phyloP scores from a whole-genome alignment of 2,329 filamentous ascomycete species.

The Microcyclospora tardicrescens region DNA sequence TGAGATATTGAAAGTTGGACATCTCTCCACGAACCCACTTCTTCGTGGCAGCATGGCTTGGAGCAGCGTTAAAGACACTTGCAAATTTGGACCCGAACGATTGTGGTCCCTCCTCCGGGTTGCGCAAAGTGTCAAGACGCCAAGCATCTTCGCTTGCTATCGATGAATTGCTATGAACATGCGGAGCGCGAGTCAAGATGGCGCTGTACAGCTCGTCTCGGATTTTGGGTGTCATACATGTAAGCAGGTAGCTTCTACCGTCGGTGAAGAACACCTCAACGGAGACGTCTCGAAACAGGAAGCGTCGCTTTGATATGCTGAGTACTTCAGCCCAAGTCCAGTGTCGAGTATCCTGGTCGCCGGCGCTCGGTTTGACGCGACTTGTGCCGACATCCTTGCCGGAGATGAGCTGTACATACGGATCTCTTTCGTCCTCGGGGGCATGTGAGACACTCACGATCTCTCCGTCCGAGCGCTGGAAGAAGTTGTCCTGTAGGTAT shows the following conservation, averaged over 20 bases:
- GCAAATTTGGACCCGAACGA: constrained; percentile 78
- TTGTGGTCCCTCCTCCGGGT: constrained; percentile 49
- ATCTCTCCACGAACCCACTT: constrained; percentile 90
- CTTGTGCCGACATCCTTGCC: constrained; percentile 54
- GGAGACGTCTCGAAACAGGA: constrained; percentile 87
- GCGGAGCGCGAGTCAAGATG: constrained; percentile 65
- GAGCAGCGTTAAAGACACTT: constrained; percentile 74
- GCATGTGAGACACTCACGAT: constrained; percentile 96
- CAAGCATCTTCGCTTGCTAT: constrained; percentile 69
- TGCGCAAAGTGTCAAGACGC: constrained; percentile 75
- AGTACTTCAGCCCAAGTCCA: constrained; percentile 95
- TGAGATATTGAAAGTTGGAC: constrained; percentile 96
- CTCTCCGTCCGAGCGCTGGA: constrained; percentile 86
- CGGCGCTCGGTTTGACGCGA: constrained; percentile 31
- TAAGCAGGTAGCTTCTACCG: constrained; percentile 85
- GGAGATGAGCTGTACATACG: constrained; percentile 87
- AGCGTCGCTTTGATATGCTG: constrained; percentile 88
- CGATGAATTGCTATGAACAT: constrained; percentile 51
- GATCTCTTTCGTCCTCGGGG: constrained; percentile 79
- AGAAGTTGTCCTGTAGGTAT: constrained; percentile 93
- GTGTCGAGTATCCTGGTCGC: constrained; percentile 69
- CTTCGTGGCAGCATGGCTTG: constrained; percentile 72
- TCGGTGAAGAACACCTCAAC: constrained; percentile 98
- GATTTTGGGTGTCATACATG: constrained; percentile 57
- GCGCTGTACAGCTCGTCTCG: constrained; percentile 72